Evolutionary conservation across 2,329 filamentous ascomycete genomes (phyloP).

Genomic region (Microsporum canis): DNA sequence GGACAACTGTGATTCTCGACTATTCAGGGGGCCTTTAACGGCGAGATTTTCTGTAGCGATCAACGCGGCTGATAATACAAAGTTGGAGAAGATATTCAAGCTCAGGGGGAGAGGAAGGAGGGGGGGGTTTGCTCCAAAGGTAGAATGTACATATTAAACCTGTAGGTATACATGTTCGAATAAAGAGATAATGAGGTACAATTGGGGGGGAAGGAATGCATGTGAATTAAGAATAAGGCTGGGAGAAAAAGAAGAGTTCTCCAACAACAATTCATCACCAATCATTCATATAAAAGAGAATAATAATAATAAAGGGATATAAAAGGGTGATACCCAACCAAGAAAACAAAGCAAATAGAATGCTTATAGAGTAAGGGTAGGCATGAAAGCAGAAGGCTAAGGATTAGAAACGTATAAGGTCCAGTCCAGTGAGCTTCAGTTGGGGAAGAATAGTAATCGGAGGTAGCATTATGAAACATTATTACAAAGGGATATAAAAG

Average conservation of each 20-base stretch:
- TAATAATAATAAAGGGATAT: background rate
- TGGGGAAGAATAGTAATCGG: background rate
- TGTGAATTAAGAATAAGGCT: background rate
- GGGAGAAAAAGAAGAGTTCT: background rate
- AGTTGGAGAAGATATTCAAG: background rate
- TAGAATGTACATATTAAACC: slow-evolving; percentile 8
- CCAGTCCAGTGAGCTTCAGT: background rate
- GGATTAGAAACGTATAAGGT: background rate
- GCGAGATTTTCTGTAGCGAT: slow-evolving; percentile 6
- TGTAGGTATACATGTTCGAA: background rate
- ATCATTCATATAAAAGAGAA: slow-evolving; percentile 1
- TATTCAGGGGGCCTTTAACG: background rate
- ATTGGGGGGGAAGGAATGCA: background rate
- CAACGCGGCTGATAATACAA: slow-evolving; percentile 10
- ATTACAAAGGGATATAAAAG: slow-evolving; percentile 1
- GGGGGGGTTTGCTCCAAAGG: background rate
- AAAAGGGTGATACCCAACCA: background rate
- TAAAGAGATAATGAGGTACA: background rate
- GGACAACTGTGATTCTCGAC: background rate
- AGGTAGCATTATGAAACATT: background rate
- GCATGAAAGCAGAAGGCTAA: background rate
- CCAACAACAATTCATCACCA: background rate
- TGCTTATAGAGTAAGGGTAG: background rate
- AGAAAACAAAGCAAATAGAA: background rate
- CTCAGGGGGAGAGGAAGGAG: background rate